Evolutionary conservation across 2,329 filamentous ascomycete genomes (phyloP).

Genomic region (Pseudonectria buxi): DNA sequence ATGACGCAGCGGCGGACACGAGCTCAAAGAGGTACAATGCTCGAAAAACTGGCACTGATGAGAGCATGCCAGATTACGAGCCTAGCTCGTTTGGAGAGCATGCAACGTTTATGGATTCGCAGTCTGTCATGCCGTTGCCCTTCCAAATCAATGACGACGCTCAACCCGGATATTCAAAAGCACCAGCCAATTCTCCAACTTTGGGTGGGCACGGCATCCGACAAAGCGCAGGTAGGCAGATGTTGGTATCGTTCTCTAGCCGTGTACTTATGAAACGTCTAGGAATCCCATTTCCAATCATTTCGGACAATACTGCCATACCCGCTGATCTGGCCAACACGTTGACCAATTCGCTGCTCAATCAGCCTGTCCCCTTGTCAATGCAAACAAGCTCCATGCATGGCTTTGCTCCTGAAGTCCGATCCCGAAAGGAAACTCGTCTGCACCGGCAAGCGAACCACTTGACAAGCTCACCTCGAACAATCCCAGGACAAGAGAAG

Average conservation of each 20-base stretch:
- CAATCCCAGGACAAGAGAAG: conserved; percentile 14
- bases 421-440: conserved; percentile 39
- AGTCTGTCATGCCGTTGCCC: conserved; percentile 8
- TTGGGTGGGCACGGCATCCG: conserved; percentile 8
- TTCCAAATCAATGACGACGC: conserved; percentile 28
- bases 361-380: conserved; percentile 37
- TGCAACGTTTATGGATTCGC: conserved; percentile 5
- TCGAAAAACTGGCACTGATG: conserved; percentile 31
- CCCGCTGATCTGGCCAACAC: conserved; percentile 33
- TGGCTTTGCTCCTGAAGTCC: conserved; percentile 31
- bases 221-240: conserved; percentile 13
- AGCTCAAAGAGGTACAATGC: conserved; percentile 5
- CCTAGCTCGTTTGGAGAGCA: conserved; percentile 8
- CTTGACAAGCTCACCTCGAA: conserved; percentile 12
- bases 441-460: conserved; percentile 10
- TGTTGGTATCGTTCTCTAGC: neutral
- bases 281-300: conserved; percentile 15
- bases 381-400: conserved; percentile 23
- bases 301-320: conserved; percentile 11
- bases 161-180: conserved; percentile 23
- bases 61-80: conserved; percentile 37
- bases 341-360: conserved; percentile 42
- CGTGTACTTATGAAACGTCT: neutral
- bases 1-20: neutral
- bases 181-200: conserved; percentile 38